Conservation (phyloP, 2,329 filamentous ascomycete species). For the Pestalotiopsis sp. region DNA sequence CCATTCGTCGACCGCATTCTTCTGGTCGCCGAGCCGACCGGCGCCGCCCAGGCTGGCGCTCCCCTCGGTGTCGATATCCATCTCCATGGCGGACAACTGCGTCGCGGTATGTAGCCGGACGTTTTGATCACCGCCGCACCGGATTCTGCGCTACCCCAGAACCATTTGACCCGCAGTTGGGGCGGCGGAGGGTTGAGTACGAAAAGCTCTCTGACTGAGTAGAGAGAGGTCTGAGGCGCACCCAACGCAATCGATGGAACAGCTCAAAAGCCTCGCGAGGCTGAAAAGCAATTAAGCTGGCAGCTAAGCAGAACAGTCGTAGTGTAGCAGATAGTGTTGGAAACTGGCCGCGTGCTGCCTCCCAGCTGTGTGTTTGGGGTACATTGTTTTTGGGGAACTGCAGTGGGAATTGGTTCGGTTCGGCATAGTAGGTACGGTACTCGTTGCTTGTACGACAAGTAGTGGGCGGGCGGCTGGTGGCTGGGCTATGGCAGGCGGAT, state of each 20-base stretch:
- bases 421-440: too few species aligned
- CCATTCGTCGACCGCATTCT: constrained; percentile 44
- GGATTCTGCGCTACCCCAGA: background rate
- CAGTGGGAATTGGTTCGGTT: too few species aligned
- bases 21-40: constrained; percentile 15
- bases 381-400: too few species aligned
- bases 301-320: background rate
- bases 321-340: background rate
- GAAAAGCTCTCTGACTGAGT: background rate
- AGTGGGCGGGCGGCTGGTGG: too few species aligned
- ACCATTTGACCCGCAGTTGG: background rate
- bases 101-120: background rate
- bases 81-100: constrained; percentile 11
- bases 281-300: background rate
- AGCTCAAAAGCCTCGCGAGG: background rate
- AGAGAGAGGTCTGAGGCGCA: background rate
- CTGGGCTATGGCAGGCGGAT: too few species aligned
- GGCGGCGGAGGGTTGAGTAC: background rate
- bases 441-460: too few species aligned
- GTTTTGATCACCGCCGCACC: background rate
- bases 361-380: too few species aligned
- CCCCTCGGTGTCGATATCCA: constrained; percentile 23
- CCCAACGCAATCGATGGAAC: background rate
- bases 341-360: too few species aligned
- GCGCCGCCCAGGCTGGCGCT: constrained; percentile 8